Percentiles rank a stretch among this genome's conserved stretches.
Evolutionary conservation across 768 basidiomycete species (phyloP).

Genomic region (Calocybe indica): DNA sequence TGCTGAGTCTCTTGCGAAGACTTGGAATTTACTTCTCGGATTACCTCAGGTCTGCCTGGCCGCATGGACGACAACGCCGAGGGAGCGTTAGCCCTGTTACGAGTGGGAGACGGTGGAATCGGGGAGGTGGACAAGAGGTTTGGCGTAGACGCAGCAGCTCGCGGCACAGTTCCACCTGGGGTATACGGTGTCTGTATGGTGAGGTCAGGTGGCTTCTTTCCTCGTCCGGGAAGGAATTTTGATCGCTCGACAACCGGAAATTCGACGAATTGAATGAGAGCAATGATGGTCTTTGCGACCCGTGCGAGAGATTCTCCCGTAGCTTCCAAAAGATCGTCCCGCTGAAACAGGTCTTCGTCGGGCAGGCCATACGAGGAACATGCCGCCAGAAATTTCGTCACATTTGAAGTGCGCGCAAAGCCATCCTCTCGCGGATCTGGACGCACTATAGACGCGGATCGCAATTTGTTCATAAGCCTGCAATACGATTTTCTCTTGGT

Average conservation of each 20-base stretch:
- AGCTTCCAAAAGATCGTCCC: slow-evolving; percentile 61
- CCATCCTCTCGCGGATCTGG: slow-evolving; percentile 67
- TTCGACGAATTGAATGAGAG: slow-evolving; percentile 60
- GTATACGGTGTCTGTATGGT: slow-evolving; percentile 27
- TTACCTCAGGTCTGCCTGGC: slow-evolving; percentile 51
- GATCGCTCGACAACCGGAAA: slow-evolving; percentile 37
- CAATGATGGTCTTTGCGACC: slow-evolving; percentile 70
- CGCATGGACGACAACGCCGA: slow-evolving; percentile 38
- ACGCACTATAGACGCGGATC: slow-evolving; percentile 51
- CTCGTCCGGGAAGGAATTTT: slow-evolving; percentile 40
- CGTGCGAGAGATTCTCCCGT: slow-evolving; percentile 58
- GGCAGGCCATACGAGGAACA: slow-evolving; percentile 63
- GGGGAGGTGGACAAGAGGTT: slow-evolving; percentile 44
- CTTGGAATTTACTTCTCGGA: slow-evolving; percentile 3
- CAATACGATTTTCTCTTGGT: slow-evolving; percentile 6
- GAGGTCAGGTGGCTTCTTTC: slow-evolving; percentile 17
- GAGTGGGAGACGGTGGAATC: slow-evolving; percentile 26
- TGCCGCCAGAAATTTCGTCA: slow-evolving; percentile 73
- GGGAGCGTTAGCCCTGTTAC: slow-evolving; percentile 48
- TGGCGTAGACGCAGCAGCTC: slow-evolving; percentile 56
- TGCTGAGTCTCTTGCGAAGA: too few species aligned
- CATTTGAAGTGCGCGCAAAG: slow-evolving; percentile 59
- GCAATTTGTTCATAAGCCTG: slow-evolving; percentile 78
- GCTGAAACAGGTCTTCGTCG: slow-evolving; percentile 58
- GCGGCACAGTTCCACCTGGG: slow-evolving; percentile 27